Evolutionary conservation across 331 rosid genomes (phyloP), one percentile per base, ranked within the genome.

Genomic region (Arachis monticola): DNA sequence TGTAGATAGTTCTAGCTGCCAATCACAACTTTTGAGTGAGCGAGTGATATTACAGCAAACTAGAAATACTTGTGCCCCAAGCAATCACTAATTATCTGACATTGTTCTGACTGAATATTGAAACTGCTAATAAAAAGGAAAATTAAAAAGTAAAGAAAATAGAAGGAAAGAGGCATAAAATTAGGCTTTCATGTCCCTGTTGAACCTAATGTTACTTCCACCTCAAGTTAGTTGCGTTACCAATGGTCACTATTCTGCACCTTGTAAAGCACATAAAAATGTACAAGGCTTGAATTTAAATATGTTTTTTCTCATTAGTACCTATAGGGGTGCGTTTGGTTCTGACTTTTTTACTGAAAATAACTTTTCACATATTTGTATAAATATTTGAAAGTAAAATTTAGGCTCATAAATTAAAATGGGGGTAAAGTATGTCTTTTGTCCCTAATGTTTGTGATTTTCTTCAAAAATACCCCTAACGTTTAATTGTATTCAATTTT

Each of bases 61-160:
- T 64, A 64, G 38, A 53, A 6, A 44, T 30, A 38, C 46, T 27
- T 30, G 72, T 64, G 7, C 64, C 42, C 55, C 46, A 9, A 0
- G 60, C 40, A 47, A 42, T 59, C 1, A 8, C 11, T 62, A 30
- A 35, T 13, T 30, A 59, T 73, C 70, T 62, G 38, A 14, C 31
- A 57, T 13, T 71, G 66, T 59, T 70, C 14, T 56, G 3, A 56
- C 56, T 13, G 27, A 32, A 60, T 27, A 13, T 47, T 47, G 50
- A 31, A 60, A 35, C 55, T 42, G 77, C 52, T 47, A 61, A 40
- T 55, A 45, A 44, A 12, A 13, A 50, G 52, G 12, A n/a, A 69
- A 17, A 22, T 40, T 60, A 11, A n/a, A 38, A 40, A 13, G 3
- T 2, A 40, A n/a, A 27, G 30, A 27, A 27, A 27, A 27, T 27